Evolutionary conservation across 1,284 basidiomycete genomes (phyloP), one percentile per base, ranked within the genome.

Genomic region (Bjerkandera adusta): DNA sequence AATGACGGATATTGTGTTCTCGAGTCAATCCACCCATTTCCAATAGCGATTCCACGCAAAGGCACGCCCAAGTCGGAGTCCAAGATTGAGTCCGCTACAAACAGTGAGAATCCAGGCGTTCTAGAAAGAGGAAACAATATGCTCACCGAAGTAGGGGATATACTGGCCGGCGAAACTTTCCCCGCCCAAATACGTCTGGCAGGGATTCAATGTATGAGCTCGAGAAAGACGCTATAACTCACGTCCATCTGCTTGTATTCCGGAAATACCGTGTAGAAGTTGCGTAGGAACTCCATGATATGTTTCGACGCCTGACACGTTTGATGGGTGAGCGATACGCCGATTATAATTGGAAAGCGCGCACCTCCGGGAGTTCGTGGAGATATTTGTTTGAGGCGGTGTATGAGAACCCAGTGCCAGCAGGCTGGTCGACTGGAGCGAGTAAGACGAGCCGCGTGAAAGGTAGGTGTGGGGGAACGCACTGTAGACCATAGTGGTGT

Each of bases 141-240:
- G 61, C 73, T 56, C 61, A 85, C 89, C 89, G 57, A 97, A 93
- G 66, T 94, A 96, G 11, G 97, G 96, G 54, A 98, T 95, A 72
- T 92, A 98, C 71, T 97, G 94, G n/a, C 97, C 96, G n/a, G 94
- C 96, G 62, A 86, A 99, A 52, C 89, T 92, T 72, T 97, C 94
- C 44, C 94, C 95, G 0, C 87, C 87, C 7, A 97, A 71, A 65
- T 94, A 97, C 1, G 92, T 95, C 92, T 96, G 57, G 8, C 20
- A 39, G 39, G 15, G 26, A 42, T 15, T 43, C 36, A 57, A 13
- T 32, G 12, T 32, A 51, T n/a, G n/a, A n/a, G n/a, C n/a, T n/a
- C n/a, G n/a, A n/a, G n/a, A n/a, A n/a, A n/a, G n/a, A n/a, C n/a
- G n/a, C n/a, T 47, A 27, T 39, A 37, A 76, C 92, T 60, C 59